Evolutionary conservation across 495 filamentous ascomycete genomes (phyloP).

Genomic region (Stereocaulon alpinum): DNA sequence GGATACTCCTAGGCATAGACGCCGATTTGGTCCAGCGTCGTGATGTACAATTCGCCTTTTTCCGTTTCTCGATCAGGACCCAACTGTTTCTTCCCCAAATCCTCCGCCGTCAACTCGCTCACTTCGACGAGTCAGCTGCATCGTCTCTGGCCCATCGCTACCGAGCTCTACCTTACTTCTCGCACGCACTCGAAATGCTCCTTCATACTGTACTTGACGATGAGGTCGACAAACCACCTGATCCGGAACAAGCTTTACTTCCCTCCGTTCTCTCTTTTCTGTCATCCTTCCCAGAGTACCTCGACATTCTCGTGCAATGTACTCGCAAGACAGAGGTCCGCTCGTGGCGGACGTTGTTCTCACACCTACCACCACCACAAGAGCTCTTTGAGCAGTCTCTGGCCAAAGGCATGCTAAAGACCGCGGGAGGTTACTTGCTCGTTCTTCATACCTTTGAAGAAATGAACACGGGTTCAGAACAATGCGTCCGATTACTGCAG

Average conservation of each 20-base stretch:
- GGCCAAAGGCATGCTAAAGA: conserved; percentile 75
- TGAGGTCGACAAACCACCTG: conserved; percentile 68
- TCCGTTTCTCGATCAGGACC: conserved; percentile 73
- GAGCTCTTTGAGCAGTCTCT: conserved; percentile 89
- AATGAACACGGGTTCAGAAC: conserved; percentile 62
- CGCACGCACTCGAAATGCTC: conserved; percentile 85
- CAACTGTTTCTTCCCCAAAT: conserved; percentile 86
- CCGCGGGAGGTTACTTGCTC: conserved; percentile 91
- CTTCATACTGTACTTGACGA: conserved; percentile 91
- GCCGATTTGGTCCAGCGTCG: conserved; percentile 83
- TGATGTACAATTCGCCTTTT: conserved; percentile 77
- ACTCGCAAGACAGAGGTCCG: conserved; percentile 94
- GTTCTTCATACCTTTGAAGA: conserved; percentile 82
- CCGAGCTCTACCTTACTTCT: conserved; percentile 76
- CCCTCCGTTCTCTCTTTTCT: conserved; percentile 83
- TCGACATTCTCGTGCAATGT: conserved; percentile 94
- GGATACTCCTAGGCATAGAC: conserved; percentile 82
- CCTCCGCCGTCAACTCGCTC: conserved; percentile 61
- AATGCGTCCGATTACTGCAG: conserved; percentile 73
- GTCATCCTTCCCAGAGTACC: conserved; percentile 76
- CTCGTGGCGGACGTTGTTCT: conserved; percentile 89
- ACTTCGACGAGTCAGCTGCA: conserved; percentile 63
- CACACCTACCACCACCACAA: conserved; percentile 77
- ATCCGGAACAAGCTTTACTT: conserved; percentile 62
- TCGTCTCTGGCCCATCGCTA: conserved; percentile 71